These are phyloP conservation scores for Suillus plorans DNA, from an alignment of 768 basidiomycete species.

Conservation along the genomic window DNA sequence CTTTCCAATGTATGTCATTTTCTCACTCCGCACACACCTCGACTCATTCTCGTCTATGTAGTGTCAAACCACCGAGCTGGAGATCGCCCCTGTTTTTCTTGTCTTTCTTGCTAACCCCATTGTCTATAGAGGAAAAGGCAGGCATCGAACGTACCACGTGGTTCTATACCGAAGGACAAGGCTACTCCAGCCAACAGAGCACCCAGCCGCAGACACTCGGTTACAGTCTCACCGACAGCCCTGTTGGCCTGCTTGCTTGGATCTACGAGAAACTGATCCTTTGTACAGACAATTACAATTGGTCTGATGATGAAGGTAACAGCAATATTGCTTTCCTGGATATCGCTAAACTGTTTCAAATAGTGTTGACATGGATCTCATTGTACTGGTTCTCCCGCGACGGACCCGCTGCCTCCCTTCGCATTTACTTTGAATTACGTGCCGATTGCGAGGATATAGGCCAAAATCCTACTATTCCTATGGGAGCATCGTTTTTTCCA, in stretches of 20 bases:
- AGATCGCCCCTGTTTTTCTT: slow-evolving; percentile 30
- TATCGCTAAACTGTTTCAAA: neutral
- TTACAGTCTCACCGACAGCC: slow-evolving; percentile 56
- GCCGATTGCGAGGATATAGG: neutral
- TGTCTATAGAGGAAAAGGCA: slow-evolving; percentile 26
- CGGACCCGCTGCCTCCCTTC: slow-evolving; percentile 55
- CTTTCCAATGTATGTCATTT: slow-evolving; percentile 34
- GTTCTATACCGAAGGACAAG: slow-evolving; percentile 24
- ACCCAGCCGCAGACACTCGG: slow-evolving; percentile 55
- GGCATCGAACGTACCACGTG: slow-evolving; percentile 19
- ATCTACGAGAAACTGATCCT: slow-evolving; percentile 53
- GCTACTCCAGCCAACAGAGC: slow-evolving; percentile 32
- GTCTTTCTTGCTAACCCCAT: slow-evolving; percentile 24
- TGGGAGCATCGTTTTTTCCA: slow-evolving; percentile 54
- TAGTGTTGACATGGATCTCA: slow-evolving; percentile 62
- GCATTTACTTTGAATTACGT: slow-evolving; percentile 56
- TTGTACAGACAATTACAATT: slow-evolving; percentile 54
- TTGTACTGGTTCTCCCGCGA: slow-evolving; percentile 59
- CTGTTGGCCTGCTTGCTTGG: slow-evolving; percentile 53
- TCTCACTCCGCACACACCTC: neutral
- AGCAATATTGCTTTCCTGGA: neutral
- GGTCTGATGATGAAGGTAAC: slow-evolving; percentile 59
- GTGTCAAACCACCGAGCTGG: slow-evolving; percentile 24
- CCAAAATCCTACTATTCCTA: slow-evolving; percentile 32
- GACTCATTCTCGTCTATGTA: slow-evolving; percentile 7